Evolutionary conservation across 169 alveolate genomes (phyloP), one percentile per base, ranked within the genome.

Genomic region (Theileria sp.): DNA sequence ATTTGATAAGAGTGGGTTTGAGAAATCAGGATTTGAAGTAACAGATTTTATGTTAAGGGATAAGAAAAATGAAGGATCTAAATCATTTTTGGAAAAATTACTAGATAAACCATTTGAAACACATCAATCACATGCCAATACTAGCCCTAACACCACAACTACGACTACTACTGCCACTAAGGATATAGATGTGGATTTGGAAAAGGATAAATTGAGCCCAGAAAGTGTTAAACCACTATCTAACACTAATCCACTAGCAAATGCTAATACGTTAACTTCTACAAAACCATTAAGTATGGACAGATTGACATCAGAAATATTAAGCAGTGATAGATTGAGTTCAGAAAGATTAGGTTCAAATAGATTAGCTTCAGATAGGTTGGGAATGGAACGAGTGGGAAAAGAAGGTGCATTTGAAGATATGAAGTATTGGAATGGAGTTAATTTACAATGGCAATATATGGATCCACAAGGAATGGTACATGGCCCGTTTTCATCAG

Each of bases 401-500:
- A 44, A 44, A 44, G 54, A 44, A 44, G 19, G 19, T 8, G n/a
- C 49, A 13, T 32, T 10, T 15, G 66, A 70, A 8, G 51, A 12
- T 8, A 51, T 50, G 77, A 70, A 70, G 64, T 15, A 19, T 15
- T 50, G 66, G 77, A 70, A 32, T 19, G 66, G 30, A 0, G 71
- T 78, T 15, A 74, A 74, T n/a, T 61, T 85, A 28, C 80, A 77
- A 28, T 91, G 95, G 95, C 95, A 88, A 65, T 91, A 91, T 77
- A 88, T 79, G 86, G 95, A 91, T 56, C 91, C 91, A 19, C 81
- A 86, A 50, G 95, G 95, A 9, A 74, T 75, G 73, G 78, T 91
- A 30, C 95, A 91, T 66, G 95, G 95, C 0, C 94, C 94, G 7
- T 91, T 88, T 50, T 71, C 94, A 25, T 88, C 94, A 13, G 85